phyloP scores from a whole-genome alignment of 768 basidiomycete species.

The Infundibulicybe gibba region DNA sequence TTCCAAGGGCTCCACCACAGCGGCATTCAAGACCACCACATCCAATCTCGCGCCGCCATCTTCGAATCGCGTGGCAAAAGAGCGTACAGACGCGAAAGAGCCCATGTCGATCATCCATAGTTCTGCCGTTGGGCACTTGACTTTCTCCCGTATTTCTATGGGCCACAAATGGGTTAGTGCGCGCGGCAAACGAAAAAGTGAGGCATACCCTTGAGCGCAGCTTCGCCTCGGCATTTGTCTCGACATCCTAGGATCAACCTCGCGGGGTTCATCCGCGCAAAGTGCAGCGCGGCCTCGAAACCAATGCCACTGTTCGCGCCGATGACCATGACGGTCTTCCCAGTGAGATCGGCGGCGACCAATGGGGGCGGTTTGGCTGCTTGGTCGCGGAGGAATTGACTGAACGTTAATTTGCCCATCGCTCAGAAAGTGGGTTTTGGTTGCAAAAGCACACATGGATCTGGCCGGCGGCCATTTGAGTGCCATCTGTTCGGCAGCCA shows the following conservation, averaged over 20 bases:
- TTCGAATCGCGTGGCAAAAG: constrained; percentile 31
- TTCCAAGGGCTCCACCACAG: neutral
- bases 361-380: constrained; percentile 20
- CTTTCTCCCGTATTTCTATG: constrained; percentile 25
- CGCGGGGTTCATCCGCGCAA: constrained; percentile 38
- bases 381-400: constrained; percentile 16
- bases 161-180: neutral
- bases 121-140: constrained; percentile 29
- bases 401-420: constrained; percentile 16
- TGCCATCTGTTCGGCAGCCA: no score
- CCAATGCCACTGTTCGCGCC: constrained; percentile 51
- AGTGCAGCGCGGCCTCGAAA: constrained; percentile 41
- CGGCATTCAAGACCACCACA: constrained; percentile 45
- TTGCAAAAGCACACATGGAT: no score
- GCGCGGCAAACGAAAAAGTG: no score
- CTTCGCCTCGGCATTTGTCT: constrained; percentile 27
- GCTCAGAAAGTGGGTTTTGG: neutral
- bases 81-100: constrained; percentile 34
- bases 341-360: constrained; percentile 30
- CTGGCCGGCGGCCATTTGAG: no score
- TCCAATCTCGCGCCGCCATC: constrained; percentile 32
- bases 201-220: constrained; percentile 25
- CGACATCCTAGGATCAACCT: constrained; percentile 37
- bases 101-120: constrained; percentile 37
- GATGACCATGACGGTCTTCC: constrained; percentile 46